Evolutionary conservation across 257 asterid species (phyloP).

Genomic region (Nicotiana attenuata): DNA sequence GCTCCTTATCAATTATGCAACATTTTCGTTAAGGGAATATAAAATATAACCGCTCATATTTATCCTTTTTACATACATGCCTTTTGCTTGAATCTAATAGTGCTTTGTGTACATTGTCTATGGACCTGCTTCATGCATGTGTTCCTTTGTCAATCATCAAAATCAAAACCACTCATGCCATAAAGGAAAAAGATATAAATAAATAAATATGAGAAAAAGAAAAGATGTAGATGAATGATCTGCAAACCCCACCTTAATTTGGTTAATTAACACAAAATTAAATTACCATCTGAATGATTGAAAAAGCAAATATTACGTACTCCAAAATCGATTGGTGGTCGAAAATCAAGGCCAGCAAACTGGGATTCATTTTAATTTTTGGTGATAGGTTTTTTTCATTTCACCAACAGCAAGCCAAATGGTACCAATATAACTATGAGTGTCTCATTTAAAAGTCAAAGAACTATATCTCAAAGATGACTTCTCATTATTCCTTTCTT

Average conservation of each 20-base stretch:
- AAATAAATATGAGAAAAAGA: background rate
- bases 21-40: too few relatives aligned
- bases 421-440: background rate
- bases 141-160: too few relatives aligned
- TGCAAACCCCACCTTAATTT: background rate
- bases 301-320: background rate
- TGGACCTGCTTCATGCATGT: too few relatives aligned
- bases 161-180: too few relatives aligned
- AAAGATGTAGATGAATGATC: background rate
- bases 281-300: background rate
- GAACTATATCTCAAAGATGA: background rate
- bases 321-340: too few relatives aligned
- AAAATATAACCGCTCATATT: too few relatives aligned
- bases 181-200: background rate
- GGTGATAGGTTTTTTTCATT: background rate
- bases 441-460: background rate
- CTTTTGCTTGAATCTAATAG: too few relatives aligned
- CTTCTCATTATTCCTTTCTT: background rate
- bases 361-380: too few relatives aligned
- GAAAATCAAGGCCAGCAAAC: too few relatives aligned
- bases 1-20: too few relatives aligned
- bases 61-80: too few relatives aligned
- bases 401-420: background rate
- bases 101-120: too few relatives aligned
- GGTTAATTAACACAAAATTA: background rate